Evolutionary conservation across 345 rosid species (phyloP), one percentile per base, ranked within the genome.

Genomic region (Salix dunnii): DNA sequence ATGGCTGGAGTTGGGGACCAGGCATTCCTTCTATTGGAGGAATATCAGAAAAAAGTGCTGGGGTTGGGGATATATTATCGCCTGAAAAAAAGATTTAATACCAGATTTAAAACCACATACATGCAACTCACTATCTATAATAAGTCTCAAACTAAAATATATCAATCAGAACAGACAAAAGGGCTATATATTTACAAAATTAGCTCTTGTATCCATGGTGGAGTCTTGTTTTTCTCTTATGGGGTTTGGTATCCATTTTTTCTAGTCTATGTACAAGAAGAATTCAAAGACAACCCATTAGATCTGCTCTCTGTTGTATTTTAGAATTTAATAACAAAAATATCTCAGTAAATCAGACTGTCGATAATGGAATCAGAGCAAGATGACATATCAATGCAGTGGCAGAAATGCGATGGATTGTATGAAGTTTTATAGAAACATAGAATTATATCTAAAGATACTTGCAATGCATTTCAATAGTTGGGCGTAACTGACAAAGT

Each of bases 1-100:
- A 61, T 48, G 84, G 70, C 21, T 40, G 78, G 63, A 30, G 69
- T 27, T 68, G 82, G 12, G 82, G 73, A 74, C 67, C 66, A 58
- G 77, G 70, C 68, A 28, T 70, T 79, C 87, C 85, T 53, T 77
- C 84, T 20, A 51, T 17, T 33, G 88, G 81, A 71, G 85, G 76
- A 75, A 81, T 42, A 51, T 63, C 75, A 46, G 85, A 74, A 66
- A 78, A 76, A 68, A 40, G 58, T 70, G 74, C 76, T 21, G 83
- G 84, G 75, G 82, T 74, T 68, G 85, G 85, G 38, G 87, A 74
- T 18, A 61, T 66, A 48, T 73, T 61, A 62, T 66, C 1, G 71
- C 78, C 90, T 83, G 75, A 67, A 79, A 60, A 21, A 10, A 64
- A 21, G 28, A 43, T 60, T 63, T 70, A 80, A 67, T 10, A 21